These are phyloP conservation scores for Andrographis paniculata DNA, from an alignment of 305 asterid species.

Conservation along the genomic window DNA sequence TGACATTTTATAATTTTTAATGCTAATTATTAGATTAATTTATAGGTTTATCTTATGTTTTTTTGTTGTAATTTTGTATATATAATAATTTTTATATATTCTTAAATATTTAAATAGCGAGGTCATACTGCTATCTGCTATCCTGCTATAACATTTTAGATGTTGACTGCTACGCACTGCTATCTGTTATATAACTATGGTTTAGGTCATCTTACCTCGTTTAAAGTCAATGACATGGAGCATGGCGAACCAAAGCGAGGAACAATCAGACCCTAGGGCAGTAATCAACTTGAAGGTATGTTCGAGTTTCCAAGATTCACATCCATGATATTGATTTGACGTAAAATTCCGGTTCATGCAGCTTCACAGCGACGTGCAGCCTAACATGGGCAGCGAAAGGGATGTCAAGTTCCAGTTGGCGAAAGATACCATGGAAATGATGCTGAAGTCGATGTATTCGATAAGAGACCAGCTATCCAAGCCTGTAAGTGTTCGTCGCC, in stretches of 20 bases:
- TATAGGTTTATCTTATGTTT: too few species aligned
- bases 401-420: slow-evolving; percentile 39
- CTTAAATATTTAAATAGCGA: too few species aligned
- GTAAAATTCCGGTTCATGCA: slow-evolving; percentile 19
- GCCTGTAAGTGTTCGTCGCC: slow-evolving; percentile 25
- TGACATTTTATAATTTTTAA: too few species aligned
- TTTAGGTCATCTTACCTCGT: slow-evolving; percentile 35
- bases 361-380: slow-evolving; percentile 35
- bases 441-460: slow-evolving; percentile 55
- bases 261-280: slow-evolving; percentile 30
- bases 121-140: too few species aligned
- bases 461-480: slow-evolving; percentile 33
- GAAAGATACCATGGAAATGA: slow-evolving; percentile 47
- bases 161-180: too few species aligned
- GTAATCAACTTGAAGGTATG: slow-evolving; percentile 38
- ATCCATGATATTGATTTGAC: too few species aligned
- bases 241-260: slow-evolving; percentile 28
- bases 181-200: slow-evolving; percentile 6
- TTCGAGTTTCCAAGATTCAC: too few species aligned
- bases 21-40: too few species aligned
- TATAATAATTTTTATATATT: too few species aligned
- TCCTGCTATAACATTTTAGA: too few species aligned
- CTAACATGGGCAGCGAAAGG: slow-evolving; percentile 25
- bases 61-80: too few species aligned
- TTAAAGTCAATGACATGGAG: slow-evolving; percentile 37